Evolutionary conservation across 345 rosid genomes (phyloP).

Genomic region (Ailanthus altissimus): DNA sequence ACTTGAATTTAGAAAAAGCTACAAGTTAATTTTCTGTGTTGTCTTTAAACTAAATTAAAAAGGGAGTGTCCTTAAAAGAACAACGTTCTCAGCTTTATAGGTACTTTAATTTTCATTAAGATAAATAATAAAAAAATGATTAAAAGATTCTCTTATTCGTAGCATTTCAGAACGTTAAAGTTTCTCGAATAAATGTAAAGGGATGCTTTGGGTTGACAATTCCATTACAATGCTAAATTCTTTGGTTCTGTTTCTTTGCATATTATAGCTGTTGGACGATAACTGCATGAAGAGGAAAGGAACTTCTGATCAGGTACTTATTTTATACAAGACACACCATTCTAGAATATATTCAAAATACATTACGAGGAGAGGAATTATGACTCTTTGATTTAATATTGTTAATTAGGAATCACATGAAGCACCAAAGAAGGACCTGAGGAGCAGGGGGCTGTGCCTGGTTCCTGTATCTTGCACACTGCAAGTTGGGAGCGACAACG

Average conservation of each 20-base stretch:
- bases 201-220: not conserved
- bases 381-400: not conserved
- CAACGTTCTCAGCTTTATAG: constrained; percentile 46
- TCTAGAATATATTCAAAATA: not conserved
- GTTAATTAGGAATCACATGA: constrained; percentile 39
- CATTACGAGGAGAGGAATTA: not conserved
- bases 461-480: constrained; percentile 88
- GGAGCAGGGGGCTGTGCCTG: constrained; percentile 93
- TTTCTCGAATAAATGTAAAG: not conserved
- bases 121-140: constrained; percentile 23
- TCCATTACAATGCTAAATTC: constrained; percentile 11
- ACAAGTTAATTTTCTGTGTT: constrained; percentile 23
- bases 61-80: constrained; percentile 31
- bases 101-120: constrained; percentile 16
- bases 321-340: not conserved
- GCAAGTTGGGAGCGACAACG: constrained; percentile 84
- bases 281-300: constrained; percentile 65
- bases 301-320: constrained; percentile 42
- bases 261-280: constrained; percentile 61
- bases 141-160: constrained; percentile 6
- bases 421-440: constrained; percentile 64
- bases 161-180: constrained; percentile 9
- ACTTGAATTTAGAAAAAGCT: constrained; percentile 35
- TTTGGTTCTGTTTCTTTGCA: constrained; percentile 22
- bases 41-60: constrained; percentile 22